A percentile compares a stretch with the other conserved stretches of the same genome.
phyloP scores from a whole-genome alignment of 2,329 filamentous ascomycete species.

The Penicillium paneum region DNA sequence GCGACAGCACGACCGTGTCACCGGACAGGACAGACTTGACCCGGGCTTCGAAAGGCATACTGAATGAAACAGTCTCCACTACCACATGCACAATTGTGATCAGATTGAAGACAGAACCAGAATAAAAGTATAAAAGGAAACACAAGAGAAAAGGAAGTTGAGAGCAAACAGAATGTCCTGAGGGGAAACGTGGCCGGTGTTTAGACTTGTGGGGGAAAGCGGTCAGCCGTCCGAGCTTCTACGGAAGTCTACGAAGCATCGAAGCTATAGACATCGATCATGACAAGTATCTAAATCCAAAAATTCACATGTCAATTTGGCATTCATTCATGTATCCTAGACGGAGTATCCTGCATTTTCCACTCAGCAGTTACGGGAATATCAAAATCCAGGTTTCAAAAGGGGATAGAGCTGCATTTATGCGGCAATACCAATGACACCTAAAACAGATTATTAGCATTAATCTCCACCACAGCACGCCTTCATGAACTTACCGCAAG shows the following conservation, averaged over 20 bases:
- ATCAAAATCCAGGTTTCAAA: constrained; percentile 15
- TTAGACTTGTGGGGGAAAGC: constrained; percentile 31
- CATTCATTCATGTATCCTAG: constrained; percentile 24
- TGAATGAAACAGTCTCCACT: constrained; percentile 18
- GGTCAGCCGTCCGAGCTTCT: constrained; percentile 20
- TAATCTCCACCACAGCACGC: neutral
- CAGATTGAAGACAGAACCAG: constrained; percentile 9
- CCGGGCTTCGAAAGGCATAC: constrained; percentile 56
- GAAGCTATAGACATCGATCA: neutral
- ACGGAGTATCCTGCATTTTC: constrained; percentile 23
- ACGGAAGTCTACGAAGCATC: constrained; percentile 1
- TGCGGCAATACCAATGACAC: constrained; percentile 83
- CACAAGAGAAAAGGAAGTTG: constrained; percentile 13
- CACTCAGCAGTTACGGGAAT: constrained; percentile 14
- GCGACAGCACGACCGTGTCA: constrained; percentile 82
- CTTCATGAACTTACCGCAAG: constrained; percentile 68
- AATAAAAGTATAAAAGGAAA: constrained; percentile 12
- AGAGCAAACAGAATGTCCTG: constrained; percentile 16
- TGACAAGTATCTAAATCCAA: neutral
- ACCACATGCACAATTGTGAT: constrained; percentile 11
- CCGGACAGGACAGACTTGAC: constrained; percentile 95
- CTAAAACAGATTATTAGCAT: constrained; percentile 39
- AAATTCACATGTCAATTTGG: constrained; percentile 7
- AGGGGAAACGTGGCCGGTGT: constrained; percentile 33
- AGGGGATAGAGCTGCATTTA: constrained; percentile 46